Base-by-base conservation (phyloP, 768 basidiomycete genomes). In the Tylopilus sp. region DNA sequence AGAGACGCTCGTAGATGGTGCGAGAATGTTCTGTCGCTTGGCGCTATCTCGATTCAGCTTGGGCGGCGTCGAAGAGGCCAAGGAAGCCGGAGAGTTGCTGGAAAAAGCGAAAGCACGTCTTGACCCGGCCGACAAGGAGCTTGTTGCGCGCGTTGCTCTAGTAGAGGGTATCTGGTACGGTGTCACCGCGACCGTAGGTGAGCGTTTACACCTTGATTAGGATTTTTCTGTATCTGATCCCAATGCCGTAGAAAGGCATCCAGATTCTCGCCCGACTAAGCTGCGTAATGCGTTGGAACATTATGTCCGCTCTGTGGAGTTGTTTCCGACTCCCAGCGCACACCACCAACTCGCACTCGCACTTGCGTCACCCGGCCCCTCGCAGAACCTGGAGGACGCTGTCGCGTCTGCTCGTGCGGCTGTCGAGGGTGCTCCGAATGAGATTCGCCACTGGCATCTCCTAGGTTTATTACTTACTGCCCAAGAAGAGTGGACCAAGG, bases 371-470 rank as follows among this genome's bases (percentile, higher is more conserved):
- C 78, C 84, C 1, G 84, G 87, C 14, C 79, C 80, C 2, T 71
- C 74, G 5, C 84, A 86, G 24, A 79, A 89, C 56, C 71, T 94
- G 30, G 75, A 81, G n/a, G 72, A 76, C 26, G 91, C 94, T 0
- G 78, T 88, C 8, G 69, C 77, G 14, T 74, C 83, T 46, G 88
- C 90, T 0, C 83, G 86, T 7, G 63, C 74, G 4, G 89, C 93
- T 1, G 83, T 96, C 3, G 88, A 94, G 65, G 75, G 77, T 7
- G 82, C 86, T 28, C 74, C 86, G 0, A 71, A 68, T 29, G 78
- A 81, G 54, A 68, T 89, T 24, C 79, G 90, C 37, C 87, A 89
- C 48, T 98, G 94, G 95, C 96, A 98, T 70, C 79, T 98, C 16
- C 77, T 98, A 0, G 92, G 89, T 0, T 72, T 98, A 6, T 69